Evolutionary conservation across 306 rosid species (phyloP).

Genomic region (Quercus suber): DNA sequence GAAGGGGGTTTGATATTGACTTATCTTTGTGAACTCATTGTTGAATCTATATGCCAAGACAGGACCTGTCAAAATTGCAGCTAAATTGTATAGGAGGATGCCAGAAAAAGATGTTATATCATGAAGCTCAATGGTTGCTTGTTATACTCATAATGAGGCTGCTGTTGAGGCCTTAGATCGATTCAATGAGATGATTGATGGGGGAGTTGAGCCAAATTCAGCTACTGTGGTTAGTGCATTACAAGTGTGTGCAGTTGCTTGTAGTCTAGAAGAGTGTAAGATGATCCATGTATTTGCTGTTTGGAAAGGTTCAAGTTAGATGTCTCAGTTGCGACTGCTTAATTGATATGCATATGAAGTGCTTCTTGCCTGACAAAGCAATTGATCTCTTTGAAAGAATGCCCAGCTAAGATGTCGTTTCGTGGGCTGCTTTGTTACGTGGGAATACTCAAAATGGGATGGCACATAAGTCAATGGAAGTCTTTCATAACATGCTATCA

Average conservation of each 20-base stretch:
- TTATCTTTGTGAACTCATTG: constrained; percentile 54
- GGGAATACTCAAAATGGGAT: too few relatives aligned
- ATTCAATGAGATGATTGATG: constrained; percentile 60
- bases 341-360: too few relatives aligned
- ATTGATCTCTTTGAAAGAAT: too few relatives aligned
- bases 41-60: constrained; percentile 64
- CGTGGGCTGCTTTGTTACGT: too few relatives aligned
- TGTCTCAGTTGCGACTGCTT: too few relatives aligned
- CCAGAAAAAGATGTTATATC: constrained; percentile 61
- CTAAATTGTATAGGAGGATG: constrained; percentile 54
- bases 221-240: constrained; percentile 58
- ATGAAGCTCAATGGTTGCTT: constrained; percentile 85
- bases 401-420: too few relatives aligned
- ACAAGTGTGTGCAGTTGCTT: constrained; percentile 56
- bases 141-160: constrained; percentile 60
- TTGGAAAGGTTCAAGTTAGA: too few relatives aligned
- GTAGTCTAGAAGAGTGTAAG: constrained; percentile 58
- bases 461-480: too few relatives aligned
- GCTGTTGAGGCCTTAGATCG: constrained; percentile 44
- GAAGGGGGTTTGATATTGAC: constrained; percentile 40
- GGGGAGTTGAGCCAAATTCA: constrained; percentile 49
- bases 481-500: too few relatives aligned
- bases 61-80: constrained; percentile 45
- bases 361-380: too few relatives aligned
- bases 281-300: constrained; percentile 55